phyloP scores from a whole-genome alignment of 768 basidiomycete genomes.

The Hydnum rufescens region DNA sequence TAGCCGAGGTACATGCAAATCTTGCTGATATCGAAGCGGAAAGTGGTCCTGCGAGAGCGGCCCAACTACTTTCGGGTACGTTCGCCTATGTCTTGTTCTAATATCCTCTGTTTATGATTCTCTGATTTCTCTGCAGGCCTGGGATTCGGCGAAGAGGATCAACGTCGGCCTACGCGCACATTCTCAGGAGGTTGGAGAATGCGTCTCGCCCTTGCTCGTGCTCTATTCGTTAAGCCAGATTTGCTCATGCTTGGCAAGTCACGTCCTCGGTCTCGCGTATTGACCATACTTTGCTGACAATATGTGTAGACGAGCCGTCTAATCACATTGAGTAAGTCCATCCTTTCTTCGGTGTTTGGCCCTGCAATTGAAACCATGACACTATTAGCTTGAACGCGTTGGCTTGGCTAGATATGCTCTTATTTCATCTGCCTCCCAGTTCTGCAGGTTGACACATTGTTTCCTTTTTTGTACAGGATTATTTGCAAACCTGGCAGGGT shows the following conservation, averaged over 20 bases:
- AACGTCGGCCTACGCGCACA: slow-evolving; percentile 57
- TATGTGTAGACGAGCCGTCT: slow-evolving; percentile 67
- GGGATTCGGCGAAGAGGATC: slow-evolving; percentile 80
- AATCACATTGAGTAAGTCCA: slow-evolving; percentile 57
- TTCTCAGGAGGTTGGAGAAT: slow-evolving; percentile 99
- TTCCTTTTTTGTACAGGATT: slow-evolving; percentile 34
- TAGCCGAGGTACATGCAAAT: slow-evolving; percentile 77
- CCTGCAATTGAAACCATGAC: background rate
- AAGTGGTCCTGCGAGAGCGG: slow-evolving; percentile 87
- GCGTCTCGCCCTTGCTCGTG: slow-evolving; percentile 87
- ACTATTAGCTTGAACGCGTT: slow-evolving; percentile 88
- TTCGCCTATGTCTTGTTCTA: background rate
- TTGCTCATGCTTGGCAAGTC: slow-evolving; percentile 24
- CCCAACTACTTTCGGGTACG: slow-evolving; percentile 64
- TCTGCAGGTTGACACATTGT: background rate
- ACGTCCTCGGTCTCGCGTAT: background rate
- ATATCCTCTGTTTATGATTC: slow-evolving; percentile 7
- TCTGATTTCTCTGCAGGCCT: slow-evolving; percentile 33
- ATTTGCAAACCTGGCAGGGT: slow-evolving; percentile 85
- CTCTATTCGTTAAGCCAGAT: slow-evolving; percentile 77
- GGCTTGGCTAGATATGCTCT: slow-evolving; percentile 58
- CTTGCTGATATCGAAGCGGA: slow-evolving; percentile 98
- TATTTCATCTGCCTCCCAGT: background rate
- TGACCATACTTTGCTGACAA: slow-evolving; percentile 28
- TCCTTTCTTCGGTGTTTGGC: background rate